phyloP scores from a whole-genome alignment of 2,329 filamentous ascomycete genomes.

The Ceratocystis harringtonii region DNA sequence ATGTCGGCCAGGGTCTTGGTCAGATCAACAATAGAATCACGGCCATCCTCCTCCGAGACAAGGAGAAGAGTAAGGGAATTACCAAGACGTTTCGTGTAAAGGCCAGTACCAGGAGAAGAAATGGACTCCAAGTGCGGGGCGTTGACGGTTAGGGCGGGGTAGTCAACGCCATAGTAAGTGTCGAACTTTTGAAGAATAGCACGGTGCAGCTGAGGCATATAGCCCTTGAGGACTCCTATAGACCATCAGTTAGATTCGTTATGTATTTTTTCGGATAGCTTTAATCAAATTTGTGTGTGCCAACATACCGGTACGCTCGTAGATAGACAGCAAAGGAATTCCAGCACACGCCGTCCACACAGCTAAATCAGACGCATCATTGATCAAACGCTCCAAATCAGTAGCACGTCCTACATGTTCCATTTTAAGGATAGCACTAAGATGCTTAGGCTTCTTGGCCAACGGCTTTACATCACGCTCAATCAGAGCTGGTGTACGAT shows the following conservation, averaged over 20 bases:
- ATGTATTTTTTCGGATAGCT: too few relatives aligned
- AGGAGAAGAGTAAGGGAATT: conserved; percentile 27
- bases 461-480: conserved; percentile 68
- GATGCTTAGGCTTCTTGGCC: conserved; percentile 60
- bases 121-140: conserved; percentile 31
- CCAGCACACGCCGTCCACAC: conserved; percentile 88
- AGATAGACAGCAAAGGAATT: conserved; percentile 75
- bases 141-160: conserved; percentile 51
- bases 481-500: conserved; percentile 86
- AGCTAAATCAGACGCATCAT: conserved; percentile 79
- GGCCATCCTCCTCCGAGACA: conserved; percentile 74
- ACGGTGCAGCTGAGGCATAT: conserved; percentile 71
- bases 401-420: conserved; percentile 53
- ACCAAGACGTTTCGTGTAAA: conserved; percentile 18
- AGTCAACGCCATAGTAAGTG: conserved; percentile 67
- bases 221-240: conserved; percentile 72
- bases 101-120: conserved; percentile 21
- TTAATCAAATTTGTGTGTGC: not conserved
- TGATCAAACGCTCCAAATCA: conserved; percentile 68
- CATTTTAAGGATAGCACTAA: conserved; percentile 71
- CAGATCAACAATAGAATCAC: conserved; percentile 86
- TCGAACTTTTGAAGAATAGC: conserved; percentile 65
- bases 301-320: conserved; percentile 69
- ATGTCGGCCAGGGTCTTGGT: conserved; percentile 91
- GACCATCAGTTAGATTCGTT: not conserved